These are phyloP conservation scores for Pseudogymnoascus sp. DNA, from an alignment of 2,329 filamentous ascomycete genomes.

Conservation along the genomic window DNA sequence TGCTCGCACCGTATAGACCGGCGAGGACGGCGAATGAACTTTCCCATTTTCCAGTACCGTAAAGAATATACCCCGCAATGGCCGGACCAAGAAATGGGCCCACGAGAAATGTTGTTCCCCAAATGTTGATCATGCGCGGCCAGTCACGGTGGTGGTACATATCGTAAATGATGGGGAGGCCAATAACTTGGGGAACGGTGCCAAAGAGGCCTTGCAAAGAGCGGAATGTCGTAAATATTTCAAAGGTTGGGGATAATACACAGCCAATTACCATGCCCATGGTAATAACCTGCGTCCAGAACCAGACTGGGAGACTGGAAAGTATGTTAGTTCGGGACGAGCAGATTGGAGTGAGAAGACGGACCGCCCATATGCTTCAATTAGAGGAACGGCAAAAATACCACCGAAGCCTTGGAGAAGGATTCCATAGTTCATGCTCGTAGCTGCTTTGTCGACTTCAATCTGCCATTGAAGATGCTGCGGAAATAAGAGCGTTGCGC, in stretches of 20 bases:
- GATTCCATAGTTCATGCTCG: slow-evolving; percentile 33
- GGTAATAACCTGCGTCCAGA: slow-evolving; percentile 34
- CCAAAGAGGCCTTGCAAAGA: slow-evolving; percentile 32
- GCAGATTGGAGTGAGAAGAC: slow-evolving; percentile 14
- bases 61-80: slow-evolving; percentile 31
- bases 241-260: slow-evolving; percentile 31
- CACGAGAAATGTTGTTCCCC: slow-evolving; percentile 31
- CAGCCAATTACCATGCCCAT: slow-evolving; percentile 33
- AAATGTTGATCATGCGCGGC: slow-evolving; percentile 33
- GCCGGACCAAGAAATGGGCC: slow-evolving; percentile 32
- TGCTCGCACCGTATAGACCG: slow-evolving; percentile 30
- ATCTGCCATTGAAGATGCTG: slow-evolving; percentile 31
- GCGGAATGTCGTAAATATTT: slow-evolving; percentile 32
- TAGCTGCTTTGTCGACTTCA: slow-evolving; percentile 27
- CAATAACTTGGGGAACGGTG: slow-evolving; percentile 33
- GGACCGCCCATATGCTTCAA: slow-evolving; percentile 34
- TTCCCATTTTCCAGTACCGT: slow-evolving; percentile 25
- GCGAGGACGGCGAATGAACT: slow-evolving; percentile 30
- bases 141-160: slow-evolving; percentile 30
- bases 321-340: slow-evolving; percentile 13
- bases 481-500: slow-evolving; percentile 31
- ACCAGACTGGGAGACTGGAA: slow-evolving; percentile 32
- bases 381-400: slow-evolving; percentile 31
- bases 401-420: slow-evolving; percentile 32
- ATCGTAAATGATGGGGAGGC: slow-evolving; percentile 32